These are phyloP conservation scores for Hemileia vastatrix DNA, from an alignment of 1,284 basidiomycete genomes.

Conservation along the genomic window DNA sequence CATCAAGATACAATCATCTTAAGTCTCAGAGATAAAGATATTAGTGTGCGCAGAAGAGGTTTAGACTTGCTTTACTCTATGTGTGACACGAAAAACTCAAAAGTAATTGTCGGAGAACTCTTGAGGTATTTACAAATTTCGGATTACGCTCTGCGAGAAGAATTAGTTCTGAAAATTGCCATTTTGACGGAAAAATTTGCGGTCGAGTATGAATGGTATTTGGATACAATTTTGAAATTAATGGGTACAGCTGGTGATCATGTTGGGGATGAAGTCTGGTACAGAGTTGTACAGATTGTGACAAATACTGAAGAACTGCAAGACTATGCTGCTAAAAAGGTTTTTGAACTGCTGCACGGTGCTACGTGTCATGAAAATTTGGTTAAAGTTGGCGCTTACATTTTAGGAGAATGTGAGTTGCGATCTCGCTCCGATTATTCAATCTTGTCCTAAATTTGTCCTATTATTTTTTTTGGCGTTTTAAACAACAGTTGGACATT, in stretches of 20 bases:
- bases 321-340: constrained; percentile 80
- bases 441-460: too few relatives aligned
- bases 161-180: constrained; percentile 98
- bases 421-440: too few relatives aligned
- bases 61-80: constrained; percentile 95
- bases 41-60: constrained; percentile 85
- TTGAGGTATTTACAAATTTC: constrained; percentile 85
- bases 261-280: constrained; percentile 98
- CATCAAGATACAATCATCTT: constrained; percentile 93
- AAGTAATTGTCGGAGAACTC: constrained; percentile 86
- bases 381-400: constrained; percentile 93
- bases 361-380: constrained; percentile 92
- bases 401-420: constrained; percentile 67
- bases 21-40: constrained; percentile 90
- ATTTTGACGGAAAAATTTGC: constrained; percentile 97
- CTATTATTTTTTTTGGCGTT: too few relatives aligned
- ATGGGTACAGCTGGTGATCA: constrained; percentile 96
- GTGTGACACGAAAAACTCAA: constrained; percentile 94
- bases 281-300: constrained; percentile 93
- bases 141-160: constrained; percentile 89
- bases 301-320: constrained; percentile 91
- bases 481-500: constrained; percentile 58
- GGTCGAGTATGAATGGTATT: constrained; percentile 62
- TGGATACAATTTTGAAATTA: constrained; percentile 87
- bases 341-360: constrained; percentile 77